Percentiles rank a stretch among this genome's conserved stretches.
Conservation (phyloP, 352 stramenopile genomes). For the Phytophthora citricola region DNA sequence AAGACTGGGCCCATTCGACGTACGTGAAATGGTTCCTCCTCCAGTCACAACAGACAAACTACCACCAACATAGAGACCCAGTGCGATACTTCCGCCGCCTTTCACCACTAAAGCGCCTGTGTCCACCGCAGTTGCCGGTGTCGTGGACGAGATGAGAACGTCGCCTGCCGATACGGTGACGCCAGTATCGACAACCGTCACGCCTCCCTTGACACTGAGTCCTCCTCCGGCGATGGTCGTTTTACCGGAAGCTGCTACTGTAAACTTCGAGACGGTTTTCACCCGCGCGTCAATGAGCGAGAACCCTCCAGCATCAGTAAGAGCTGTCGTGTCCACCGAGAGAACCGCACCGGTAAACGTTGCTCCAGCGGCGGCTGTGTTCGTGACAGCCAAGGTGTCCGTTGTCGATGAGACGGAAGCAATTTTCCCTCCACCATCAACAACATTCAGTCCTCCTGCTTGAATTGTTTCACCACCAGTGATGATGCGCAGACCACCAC, state of each 20-base stretch:
- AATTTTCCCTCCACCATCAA: constrained; percentile 35
- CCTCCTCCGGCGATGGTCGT: constrained; percentile 39
- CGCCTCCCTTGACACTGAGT: constrained; percentile 23
- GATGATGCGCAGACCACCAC: constrained; percentile 50
- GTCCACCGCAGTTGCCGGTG: constrained; percentile 7
- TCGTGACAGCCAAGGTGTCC: constrained; percentile 15
- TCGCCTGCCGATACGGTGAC: constrained; percentile 27
- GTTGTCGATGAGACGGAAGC: too few relatives aligned
- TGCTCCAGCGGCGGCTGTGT: neutral
- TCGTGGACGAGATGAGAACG: constrained; percentile 31
- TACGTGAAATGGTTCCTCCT: constrained; percentile 49
- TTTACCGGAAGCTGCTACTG: too few relatives aligned
- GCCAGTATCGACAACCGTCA: constrained; percentile 34
- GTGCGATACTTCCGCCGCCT: constrained; percentile 45
- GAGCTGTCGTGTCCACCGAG: constrained; percentile 3
- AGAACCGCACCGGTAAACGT: constrained; percentile 15
- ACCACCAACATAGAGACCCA: constrained; percentile 22
- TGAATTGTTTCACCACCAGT: constrained; percentile 48
- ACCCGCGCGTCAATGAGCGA: constrained; percentile 19
- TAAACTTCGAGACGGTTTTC: constrained; percentile 19
- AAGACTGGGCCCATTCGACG: constrained; percentile 22
- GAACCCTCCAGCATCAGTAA: constrained; percentile 6
- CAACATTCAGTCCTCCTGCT: constrained; percentile 25
- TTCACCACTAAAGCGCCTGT: constrained; percentile 50
- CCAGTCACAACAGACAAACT: constrained; percentile 46